A percentile compares a stretch with the other conserved stretches of the same genome.
These are phyloP conservation scores for Maudiozyma pseudohumilis DNA, from an alignment of 805 yeast genomes.

Conservation along the genomic window DNA sequence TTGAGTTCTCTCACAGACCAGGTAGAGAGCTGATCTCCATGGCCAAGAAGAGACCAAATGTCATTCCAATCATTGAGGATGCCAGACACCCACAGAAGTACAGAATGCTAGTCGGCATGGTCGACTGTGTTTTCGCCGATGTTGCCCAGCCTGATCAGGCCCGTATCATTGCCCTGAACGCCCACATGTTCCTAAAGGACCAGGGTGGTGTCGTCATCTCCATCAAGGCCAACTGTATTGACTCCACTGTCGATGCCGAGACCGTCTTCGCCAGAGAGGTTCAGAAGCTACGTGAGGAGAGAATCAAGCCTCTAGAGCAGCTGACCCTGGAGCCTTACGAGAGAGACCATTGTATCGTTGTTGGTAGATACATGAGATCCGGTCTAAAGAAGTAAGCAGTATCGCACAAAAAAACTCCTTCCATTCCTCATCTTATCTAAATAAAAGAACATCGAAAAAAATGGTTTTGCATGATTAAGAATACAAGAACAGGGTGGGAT, in stretches of 20 bases:
- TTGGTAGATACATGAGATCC: conserved; percentile 92
- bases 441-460: too few relatives aligned
- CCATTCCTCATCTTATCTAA: too few relatives aligned
- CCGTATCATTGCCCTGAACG: conserved; percentile 96
- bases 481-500: too few relatives aligned
- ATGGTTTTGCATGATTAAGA: too few relatives aligned
- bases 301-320: conserved; percentile 97
- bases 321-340: conserved; percentile 98
- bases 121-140: conserved; percentile 96
- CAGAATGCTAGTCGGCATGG: conserved; percentile 99
- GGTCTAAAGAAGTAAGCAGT: conserved; percentile 45
- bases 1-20: conserved; percentile 98
- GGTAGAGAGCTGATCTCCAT: conserved; percentile 98
- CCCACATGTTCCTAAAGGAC: conserved; percentile 96
- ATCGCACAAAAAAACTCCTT: too few relatives aligned
- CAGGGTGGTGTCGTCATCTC: conserved; percentile 98
- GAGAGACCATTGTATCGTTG: conserved; percentile 98
- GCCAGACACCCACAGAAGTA: conserved; percentile 99
- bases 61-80: conserved; percentile 97
- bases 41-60: conserved; percentile 99
- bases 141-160: conserved; percentile 99
- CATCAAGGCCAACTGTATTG: conserved; percentile 99
- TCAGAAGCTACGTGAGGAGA: conserved; percentile 96
- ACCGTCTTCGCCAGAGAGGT: conserved; percentile 99
- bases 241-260: conserved; percentile 98